Percentiles rank a stretch among this genome's conserved stretches.
Evolutionary conservation across 768 basidiomycete species (phyloP).

Genomic region (Podaxis pistillaris): DNA sequence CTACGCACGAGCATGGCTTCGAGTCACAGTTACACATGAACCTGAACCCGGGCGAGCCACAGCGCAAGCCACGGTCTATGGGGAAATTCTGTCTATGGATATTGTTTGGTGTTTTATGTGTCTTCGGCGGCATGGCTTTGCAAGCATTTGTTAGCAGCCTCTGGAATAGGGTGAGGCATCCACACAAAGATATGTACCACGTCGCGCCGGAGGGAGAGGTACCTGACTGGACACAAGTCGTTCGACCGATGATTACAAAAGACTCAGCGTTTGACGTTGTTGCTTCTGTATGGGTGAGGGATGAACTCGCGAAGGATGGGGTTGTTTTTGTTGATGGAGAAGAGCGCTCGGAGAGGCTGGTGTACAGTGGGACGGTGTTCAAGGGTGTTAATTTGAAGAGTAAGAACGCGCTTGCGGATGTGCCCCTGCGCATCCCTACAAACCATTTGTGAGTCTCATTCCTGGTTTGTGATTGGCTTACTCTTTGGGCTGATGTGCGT

Average conservation of each 20-base stretch:
- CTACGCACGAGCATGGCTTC: neutral
- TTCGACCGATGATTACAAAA: slow-evolving; percentile 18
- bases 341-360: slow-evolving; percentile 14
- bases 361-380: slow-evolving; percentile 30
- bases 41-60: neutral
- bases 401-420: slow-evolving; percentile 21
- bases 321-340: neutral
- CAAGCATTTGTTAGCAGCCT: neutral
- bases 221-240: slow-evolving; percentile 12
- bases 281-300: slow-evolving; percentile 20
- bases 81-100: neutral
- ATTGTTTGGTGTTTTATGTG: neutral
- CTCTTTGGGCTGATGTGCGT: neutral
- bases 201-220: neutral
- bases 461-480: neutral
- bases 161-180: neutral
- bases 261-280: slow-evolving; percentile 19
- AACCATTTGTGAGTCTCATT: slow-evolving; percentile 27
- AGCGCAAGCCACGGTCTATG: neutral
- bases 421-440: slow-evolving; percentile 28
- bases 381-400: slow-evolving; percentile 25
- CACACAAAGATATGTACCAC: slow-evolving; percentile 5
- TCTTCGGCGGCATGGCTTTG: neutral
- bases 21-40: neutral
- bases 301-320: neutral